These are phyloP conservation scores for Amphicarpaea edgeworthii DNA, from an alignment of 306 rosid genomes.

Conservation along the genomic window DNA sequence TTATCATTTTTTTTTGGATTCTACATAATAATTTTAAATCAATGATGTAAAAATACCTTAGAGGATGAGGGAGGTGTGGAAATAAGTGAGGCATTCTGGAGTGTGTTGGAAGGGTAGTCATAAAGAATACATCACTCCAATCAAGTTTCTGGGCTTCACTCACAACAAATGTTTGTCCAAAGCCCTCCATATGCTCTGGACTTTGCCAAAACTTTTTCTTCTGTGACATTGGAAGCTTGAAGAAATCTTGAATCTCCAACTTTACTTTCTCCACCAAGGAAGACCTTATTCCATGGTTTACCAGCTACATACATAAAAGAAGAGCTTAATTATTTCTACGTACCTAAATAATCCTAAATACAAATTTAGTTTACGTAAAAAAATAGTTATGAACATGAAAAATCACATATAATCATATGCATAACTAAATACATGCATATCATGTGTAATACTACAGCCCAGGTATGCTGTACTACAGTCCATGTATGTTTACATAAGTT, in stretches of 20 bases:
- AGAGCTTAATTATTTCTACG: neutral
- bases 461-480: too few relatives aligned
- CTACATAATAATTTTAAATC: too few relatives aligned
- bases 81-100: conserved; percentile 4
- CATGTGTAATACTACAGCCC: too few relatives aligned
- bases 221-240: conserved; percentile 2
- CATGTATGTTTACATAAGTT: too few relatives aligned
- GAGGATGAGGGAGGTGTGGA: neutral
- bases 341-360: too few relatives aligned
- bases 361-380: too few relatives aligned
- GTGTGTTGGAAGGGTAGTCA: neutral
- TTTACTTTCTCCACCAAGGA: neutral
- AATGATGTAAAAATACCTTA: neutral
- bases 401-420: too few relatives aligned
- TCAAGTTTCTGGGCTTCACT: neutral
- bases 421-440: too few relatives aligned
- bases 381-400: too few relatives aligned
- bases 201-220: neutral
- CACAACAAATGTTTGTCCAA: neutral
- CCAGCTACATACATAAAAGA: neutral
- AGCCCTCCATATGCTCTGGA: neutral
- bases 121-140: neutral
- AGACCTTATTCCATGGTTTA: neutral
- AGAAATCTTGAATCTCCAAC: neutral
- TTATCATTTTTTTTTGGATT: too few relatives aligned